A percentile compares a stretch with the other conserved stretches of the same genome.
Evolutionary conservation across 306 rosid genomes (phyloP).

Genomic region (Sicyos baderoa): DNA sequence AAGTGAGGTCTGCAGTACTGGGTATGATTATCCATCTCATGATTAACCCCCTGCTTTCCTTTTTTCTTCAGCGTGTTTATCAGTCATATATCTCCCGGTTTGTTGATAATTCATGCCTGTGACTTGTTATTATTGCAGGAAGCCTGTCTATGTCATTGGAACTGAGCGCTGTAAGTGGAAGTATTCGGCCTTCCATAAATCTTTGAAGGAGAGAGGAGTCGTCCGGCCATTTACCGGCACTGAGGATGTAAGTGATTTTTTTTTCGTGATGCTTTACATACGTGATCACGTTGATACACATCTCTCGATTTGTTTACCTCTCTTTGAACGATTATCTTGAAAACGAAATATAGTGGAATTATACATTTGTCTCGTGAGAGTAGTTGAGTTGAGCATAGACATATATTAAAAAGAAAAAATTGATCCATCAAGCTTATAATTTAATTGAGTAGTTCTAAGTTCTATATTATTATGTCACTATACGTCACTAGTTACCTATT

Average conservation of each 20-base stretch:
- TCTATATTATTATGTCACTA: background rate
- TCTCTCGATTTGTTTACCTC: background rate
- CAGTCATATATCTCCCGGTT: background rate
- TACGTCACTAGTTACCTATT: background rate
- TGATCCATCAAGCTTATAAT: background rate
- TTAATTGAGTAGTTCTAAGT: background rate
- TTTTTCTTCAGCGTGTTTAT: background rate
- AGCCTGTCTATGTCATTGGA: constrained; percentile 77
- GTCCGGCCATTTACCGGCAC: constrained; percentile 83
- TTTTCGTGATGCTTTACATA: background rate
- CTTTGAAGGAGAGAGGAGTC: constrained; percentile 63
- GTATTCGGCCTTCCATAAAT: constrained; percentile 63
- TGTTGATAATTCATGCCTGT: background rate
- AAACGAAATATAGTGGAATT: too few species aligned
- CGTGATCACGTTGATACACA: background rate
- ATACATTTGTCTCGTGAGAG: too few species aligned
- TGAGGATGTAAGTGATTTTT: constrained; percentile 64
- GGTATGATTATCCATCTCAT: constrained; percentile 42
- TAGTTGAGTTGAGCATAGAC: too few species aligned
- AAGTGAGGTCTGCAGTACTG: constrained; percentile 96
- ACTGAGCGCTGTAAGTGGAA: constrained; percentile 85
- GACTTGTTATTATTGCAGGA: constrained; percentile 42
- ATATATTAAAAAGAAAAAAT: too few species aligned
- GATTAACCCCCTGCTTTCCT: constrained; percentile 11
- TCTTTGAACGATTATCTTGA: background rate